These are phyloP conservation scores for Parastagonospora nodorum DNA, from an alignment of 2,329 filamentous ascomycete species.

Conservation along the genomic window DNA sequence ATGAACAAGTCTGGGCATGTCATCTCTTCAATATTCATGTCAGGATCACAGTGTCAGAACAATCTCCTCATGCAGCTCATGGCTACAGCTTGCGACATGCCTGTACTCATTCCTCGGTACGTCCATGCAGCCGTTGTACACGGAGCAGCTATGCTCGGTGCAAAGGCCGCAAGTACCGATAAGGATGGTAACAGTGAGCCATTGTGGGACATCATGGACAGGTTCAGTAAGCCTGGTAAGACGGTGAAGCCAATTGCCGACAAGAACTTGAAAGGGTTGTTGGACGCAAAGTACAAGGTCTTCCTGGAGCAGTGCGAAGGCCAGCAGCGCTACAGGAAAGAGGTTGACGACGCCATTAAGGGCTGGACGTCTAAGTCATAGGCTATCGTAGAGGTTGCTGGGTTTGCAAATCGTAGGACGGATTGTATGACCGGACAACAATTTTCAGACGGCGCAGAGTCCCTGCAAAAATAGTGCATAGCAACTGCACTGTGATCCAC, in stretches of 20 bases:
- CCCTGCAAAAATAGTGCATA: neutral
- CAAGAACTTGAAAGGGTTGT: conserved; percentile 73
- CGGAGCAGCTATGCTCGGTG: conserved; percentile 97
- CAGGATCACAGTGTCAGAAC: conserved; percentile 96
- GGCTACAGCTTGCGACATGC: conserved; percentile 88
- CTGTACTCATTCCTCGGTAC: conserved; percentile 90
- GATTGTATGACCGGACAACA: too few relatives aligned
- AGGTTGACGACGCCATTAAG: conserved; percentile 66
- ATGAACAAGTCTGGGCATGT: conserved; percentile 92
- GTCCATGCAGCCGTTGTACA: conserved; percentile 95
- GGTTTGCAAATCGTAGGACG: neutral
- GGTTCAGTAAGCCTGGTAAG: conserved; percentile 92
- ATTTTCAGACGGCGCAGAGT: too few relatives aligned
- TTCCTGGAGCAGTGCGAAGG: conserved; percentile 90
- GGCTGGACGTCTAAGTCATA: conserved; percentile 28
- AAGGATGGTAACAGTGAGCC: conserved; percentile 79
- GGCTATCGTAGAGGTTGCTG: neutral
- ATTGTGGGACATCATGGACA: conserved; percentile 96
- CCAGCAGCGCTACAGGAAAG: conserved; percentile 80
- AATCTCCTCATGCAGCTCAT: conserved; percentile 88
- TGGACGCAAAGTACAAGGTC: conserved; percentile 91
- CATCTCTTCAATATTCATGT: conserved; percentile 97
- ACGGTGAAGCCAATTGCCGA: conserved; percentile 77
- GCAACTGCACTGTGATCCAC: too few relatives aligned
- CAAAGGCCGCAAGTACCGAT: conserved; percentile 89